Evolutionary conservation across 176 grass and related monocot species (phyloP).

Genomic region (Eremochloa ophiuroides): DNA sequence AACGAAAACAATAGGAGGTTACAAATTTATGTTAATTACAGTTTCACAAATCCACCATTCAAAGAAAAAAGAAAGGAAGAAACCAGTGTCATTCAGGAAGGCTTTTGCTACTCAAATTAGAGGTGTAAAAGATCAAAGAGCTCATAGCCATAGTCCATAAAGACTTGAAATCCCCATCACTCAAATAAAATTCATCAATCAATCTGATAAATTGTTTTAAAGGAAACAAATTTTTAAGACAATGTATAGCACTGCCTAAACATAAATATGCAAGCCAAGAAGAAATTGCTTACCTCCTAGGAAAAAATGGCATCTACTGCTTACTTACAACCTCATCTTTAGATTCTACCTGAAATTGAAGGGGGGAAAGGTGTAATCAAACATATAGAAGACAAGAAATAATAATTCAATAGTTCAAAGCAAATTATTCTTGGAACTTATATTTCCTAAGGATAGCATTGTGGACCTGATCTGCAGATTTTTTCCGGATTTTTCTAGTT

Average conservation of each 20-base stretch:
- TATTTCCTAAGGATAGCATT: neutral
- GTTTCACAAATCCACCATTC: neutral
- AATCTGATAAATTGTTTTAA: neutral
- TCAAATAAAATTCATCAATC: neutral
- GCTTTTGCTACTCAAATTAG: neutral
- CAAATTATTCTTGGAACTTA: neutral
- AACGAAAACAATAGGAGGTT: neutral
- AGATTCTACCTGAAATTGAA: constrained; percentile 51
- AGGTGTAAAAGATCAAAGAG: neutral
- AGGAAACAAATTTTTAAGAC: neutral
- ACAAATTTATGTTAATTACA: neutral
- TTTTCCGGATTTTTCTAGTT: constrained; percentile 63
- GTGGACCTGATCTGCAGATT: constrained; percentile 50
- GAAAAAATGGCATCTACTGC: constrained; percentile 28
- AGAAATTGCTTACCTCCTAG: constrained; percentile 33
- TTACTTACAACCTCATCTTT: constrained; percentile 49
- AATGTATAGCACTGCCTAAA: neutral
- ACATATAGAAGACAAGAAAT: constrained; percentile 1
- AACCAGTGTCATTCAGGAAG: neutral
- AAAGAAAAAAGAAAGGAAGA: neutral
- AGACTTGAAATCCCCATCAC: neutral
- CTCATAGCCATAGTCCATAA: neutral
- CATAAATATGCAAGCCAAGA: neutral
- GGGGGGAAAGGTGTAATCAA: constrained; percentile 8
- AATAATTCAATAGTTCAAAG: constrained; percentile 3